Evolutionary conservation across 305 asterid species (phyloP).

Genomic region (Plantago rigida): DNA sequence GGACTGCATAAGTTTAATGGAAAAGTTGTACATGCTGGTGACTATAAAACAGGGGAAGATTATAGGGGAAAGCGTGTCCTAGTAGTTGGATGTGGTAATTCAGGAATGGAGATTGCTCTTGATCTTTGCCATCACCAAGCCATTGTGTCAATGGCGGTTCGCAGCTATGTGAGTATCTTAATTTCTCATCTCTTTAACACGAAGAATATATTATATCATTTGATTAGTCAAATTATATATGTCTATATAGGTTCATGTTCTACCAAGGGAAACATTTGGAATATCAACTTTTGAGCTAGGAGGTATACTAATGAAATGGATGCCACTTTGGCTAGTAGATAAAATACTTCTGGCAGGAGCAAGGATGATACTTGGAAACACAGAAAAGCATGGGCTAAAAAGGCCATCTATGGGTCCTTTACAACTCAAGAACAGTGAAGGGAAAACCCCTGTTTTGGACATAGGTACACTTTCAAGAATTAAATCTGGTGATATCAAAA

Average conservation of each 20-base stretch:
- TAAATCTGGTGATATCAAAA: slow-evolving; percentile 60
- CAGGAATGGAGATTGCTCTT: slow-evolving; percentile 88
- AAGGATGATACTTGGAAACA: slow-evolving; percentile 53
- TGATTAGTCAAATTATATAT: not conserved
- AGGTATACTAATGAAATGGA: slow-evolving; percentile 50
- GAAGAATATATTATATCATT: too few species aligned
- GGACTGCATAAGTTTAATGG: slow-evolving; percentile 51
- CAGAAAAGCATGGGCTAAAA: slow-evolving; percentile 51
- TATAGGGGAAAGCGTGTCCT: slow-evolving; percentile 51
- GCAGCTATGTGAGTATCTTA: slow-evolving; percentile 60
- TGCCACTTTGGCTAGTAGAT: slow-evolving; percentile 67
- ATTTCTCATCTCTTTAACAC: not conserved
- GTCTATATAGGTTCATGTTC: slow-evolving; percentile 57
- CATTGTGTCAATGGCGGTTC: slow-evolving; percentile 71
- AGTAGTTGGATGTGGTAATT: slow-evolving; percentile 88
- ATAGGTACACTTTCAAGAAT: slow-evolving; percentile 63
- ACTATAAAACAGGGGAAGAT: slow-evolving; percentile 61
- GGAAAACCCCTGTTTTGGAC: slow-evolving; percentile 83
- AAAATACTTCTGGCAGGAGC: slow-evolving; percentile 46
- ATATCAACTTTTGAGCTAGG: slow-evolving; percentile 63
- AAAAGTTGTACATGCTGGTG: slow-evolving; percentile 62
- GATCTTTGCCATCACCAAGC: slow-evolving; percentile 76
- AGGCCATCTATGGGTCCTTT: slow-evolving; percentile 66
- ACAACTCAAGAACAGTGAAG: slow-evolving; percentile 52
- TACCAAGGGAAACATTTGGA: slow-evolving; percentile 76